Conservation (phyloP, 2,329 filamentous ascomycete genomes). For the Curvularia spicifera region DNA sequence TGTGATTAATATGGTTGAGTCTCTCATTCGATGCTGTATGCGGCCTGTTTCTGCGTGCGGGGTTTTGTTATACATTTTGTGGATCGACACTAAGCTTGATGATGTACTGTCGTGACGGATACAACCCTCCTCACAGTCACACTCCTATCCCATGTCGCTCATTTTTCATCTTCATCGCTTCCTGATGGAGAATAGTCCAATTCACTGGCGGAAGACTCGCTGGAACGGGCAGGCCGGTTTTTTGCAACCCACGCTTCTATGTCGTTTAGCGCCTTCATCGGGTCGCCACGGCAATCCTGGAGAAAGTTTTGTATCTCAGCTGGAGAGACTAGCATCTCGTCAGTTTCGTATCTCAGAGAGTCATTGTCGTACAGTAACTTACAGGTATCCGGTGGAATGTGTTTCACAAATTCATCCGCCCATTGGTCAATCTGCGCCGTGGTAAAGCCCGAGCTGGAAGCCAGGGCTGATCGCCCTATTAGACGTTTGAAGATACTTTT, state of each 20-base stretch:
- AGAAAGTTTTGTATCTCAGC: constrained; percentile 44
- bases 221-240: neutral
- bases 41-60: neutral
- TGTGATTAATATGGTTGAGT: neutral
- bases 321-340: constrained; percentile 25
- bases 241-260: constrained; percentile 32
- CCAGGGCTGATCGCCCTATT: constrained; percentile 34
- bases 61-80: neutral
- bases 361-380: neutral
- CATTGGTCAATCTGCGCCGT: constrained; percentile 30
- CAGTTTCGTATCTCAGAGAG: neutral
- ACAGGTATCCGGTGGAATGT: constrained; percentile 33
- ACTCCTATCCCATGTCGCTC: neutral
- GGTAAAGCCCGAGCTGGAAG: constrained; percentile 25
- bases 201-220: neutral
- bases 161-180: neutral
- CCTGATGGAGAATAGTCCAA: neutral
- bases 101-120: no score
- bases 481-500: constrained; percentile 41
- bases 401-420: constrained; percentile 34
- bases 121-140: no score
- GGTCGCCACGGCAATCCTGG: constrained; percentile 37
- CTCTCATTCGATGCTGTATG: neutral
- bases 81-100: neutral
- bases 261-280: constrained; percentile 26